These are phyloP conservation scores for Saturnispora silvae DNA, from an alignment of 805 yeast genomes.

Conservation along the genomic window DNA sequence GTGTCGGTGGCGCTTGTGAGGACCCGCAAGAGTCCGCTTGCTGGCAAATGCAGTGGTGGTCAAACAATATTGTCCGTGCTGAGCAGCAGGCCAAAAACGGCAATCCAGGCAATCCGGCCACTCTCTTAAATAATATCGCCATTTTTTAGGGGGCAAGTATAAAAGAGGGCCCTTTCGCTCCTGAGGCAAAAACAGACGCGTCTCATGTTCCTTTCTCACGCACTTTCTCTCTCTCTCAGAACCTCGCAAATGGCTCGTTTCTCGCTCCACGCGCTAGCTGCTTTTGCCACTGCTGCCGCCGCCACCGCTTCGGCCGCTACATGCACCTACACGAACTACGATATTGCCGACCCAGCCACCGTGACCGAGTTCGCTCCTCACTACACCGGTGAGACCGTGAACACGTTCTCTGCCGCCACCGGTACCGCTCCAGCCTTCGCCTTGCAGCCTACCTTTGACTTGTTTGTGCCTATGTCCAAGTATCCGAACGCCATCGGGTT, in stretches of 20 bases:
- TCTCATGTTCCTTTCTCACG: not conserved
- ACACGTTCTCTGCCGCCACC: slow-evolving; percentile 12
- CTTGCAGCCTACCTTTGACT: slow-evolving; percentile 12
- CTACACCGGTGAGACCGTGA: slow-evolving; percentile 13
- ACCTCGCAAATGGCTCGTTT: not conserved
- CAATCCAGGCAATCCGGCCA: no score
- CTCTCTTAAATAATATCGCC: no score
- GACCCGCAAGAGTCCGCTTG: no score
- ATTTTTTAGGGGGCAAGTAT: not conserved
- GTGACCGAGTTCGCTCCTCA: slow-evolving; percentile 10
- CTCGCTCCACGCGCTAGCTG: no score
- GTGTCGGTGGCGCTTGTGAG: no score
- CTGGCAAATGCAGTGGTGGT: no score
- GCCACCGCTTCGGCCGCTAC: not conserved
- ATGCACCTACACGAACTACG: slow-evolving; percentile 3
- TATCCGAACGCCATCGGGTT: slow-evolving; percentile 9
- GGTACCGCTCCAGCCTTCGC: slow-evolving; percentile 9
- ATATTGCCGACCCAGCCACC: slow-evolving; percentile 9
- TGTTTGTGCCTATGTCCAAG: slow-evolving; percentile 13
- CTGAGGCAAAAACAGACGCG: not conserved
- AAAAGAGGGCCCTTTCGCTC: not conserved
- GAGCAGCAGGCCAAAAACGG: no score
- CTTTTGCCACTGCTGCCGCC: not conserved
- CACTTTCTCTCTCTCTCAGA: slow-evolving; percentile 1
- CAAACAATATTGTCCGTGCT: no score